phyloP scores from a whole-genome alignment of 371 early-diverging fungal species.

The Paraphysoderma sedebokerense region DNA sequence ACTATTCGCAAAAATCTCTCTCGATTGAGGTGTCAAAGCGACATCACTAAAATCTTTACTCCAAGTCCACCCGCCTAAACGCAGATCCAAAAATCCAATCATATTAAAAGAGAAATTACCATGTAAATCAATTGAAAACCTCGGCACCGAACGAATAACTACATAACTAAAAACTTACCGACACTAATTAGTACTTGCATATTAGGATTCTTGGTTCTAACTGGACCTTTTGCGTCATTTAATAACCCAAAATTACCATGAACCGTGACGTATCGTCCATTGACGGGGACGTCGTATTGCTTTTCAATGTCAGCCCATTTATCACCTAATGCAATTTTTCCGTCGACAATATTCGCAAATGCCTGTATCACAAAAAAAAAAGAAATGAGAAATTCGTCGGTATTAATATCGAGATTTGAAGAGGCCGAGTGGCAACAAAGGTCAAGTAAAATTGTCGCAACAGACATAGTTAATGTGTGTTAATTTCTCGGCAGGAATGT shows the following conservation, averaged over 20 bases:
- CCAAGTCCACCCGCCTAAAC: no score
- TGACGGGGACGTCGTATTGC: not conserved
- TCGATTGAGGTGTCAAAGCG: not conserved
- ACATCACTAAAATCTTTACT: not conserved
- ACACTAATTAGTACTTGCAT: conserved; percentile 1
- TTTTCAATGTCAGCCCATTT: conserved; percentile 2
- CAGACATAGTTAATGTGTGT: not conserved
- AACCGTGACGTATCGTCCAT: not conserved
- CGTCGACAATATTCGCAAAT: conserved; percentile 1
- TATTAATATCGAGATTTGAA: no score
- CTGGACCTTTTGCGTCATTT: not conserved
- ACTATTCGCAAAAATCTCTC: not conserved
- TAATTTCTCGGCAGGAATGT: not conserved
- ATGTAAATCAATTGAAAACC: no score
- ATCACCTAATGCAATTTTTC: not conserved
- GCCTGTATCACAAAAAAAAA: no score
- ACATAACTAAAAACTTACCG: no score
- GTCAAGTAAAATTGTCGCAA: no score
- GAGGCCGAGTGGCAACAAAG: no score
- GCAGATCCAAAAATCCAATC: no score
- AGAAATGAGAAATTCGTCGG: no score
- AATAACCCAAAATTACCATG: not conserved
- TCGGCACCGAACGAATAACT: no score
- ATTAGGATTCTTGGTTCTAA: conserved; percentile 1
- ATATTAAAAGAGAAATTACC: no score